phyloP scores from a whole-genome alignment of 768 basidiomycete species.

The Artomyces pyxidatus region DNA sequence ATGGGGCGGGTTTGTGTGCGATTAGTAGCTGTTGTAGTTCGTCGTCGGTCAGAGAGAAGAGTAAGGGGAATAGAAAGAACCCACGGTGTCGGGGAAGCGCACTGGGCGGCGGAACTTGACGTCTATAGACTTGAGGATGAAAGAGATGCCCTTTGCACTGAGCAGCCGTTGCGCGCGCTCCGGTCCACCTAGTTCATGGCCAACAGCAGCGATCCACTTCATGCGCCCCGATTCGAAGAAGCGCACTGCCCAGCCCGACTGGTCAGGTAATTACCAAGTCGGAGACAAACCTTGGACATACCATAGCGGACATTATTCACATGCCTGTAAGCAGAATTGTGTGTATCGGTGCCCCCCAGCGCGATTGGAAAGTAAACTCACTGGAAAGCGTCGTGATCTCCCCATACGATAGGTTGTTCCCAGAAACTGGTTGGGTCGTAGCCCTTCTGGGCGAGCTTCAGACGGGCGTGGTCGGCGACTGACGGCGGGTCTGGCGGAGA shows the following conservation, averaged over 20 bases:
- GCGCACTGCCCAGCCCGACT: constrained; percentile 48
- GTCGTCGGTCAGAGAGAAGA: neutral
- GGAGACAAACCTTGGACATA: no score
- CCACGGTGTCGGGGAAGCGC: constrained; percentile 67
- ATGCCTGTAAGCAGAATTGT: constrained; percentile 64
- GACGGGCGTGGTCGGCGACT: constrained; percentile 31
- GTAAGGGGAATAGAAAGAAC: constrained; percentile 1
- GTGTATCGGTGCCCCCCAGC: constrained; percentile 76
- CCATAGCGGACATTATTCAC: constrained; percentile 74
- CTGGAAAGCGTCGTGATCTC: constrained; percentile 75
- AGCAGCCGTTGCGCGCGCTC: constrained; percentile 49
- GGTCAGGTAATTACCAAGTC: no score
- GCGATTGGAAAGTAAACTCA: constrained; percentile 53
- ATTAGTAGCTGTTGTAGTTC: constrained; percentile 43
- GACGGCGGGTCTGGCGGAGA: neutral
- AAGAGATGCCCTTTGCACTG: constrained; percentile 53
- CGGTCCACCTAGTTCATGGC: constrained; percentile 50
- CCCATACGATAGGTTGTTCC: constrained; percentile 75
- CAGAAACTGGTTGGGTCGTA: constrained; percentile 63
- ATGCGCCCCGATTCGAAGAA: constrained; percentile 72
- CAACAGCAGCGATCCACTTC: constrained; percentile 54
- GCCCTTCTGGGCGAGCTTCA: constrained; percentile 37
- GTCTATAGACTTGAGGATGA: constrained; percentile 66
- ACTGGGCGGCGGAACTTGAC: constrained; percentile 65
- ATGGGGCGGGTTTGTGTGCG: constrained; percentile 44